phyloP scores from a whole-genome alignment of 225 moss, liverwort and hornwort genomes.

The Pseudisothecium myosuroides region DNA sequence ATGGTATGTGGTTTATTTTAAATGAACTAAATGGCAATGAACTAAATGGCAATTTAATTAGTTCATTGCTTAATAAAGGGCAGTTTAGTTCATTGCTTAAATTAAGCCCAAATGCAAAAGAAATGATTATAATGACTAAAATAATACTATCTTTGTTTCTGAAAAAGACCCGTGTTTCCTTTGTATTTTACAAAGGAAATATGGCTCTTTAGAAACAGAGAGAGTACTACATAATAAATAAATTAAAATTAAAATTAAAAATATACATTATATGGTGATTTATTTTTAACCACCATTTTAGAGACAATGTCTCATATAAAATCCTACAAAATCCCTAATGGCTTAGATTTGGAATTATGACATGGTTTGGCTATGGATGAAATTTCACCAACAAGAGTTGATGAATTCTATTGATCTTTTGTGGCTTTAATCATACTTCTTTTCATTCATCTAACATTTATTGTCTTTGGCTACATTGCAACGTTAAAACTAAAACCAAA shows the following conservation, averaged over 20 bases:
- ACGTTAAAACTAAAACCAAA: background rate
- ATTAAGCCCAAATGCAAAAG: background rate
- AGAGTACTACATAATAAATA: too few species aligned
- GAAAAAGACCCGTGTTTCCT: too few species aligned
- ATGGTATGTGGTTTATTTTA: accelerated
- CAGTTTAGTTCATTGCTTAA: background rate
- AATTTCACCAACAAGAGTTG: background rate
- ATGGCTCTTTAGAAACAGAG: too few species aligned
- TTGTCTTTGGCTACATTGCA: background rate
- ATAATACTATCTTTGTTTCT: too few species aligned
- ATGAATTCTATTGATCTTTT: background rate
- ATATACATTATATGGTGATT: background rate
- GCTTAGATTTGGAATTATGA: background rate
- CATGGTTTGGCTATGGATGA: background rate
- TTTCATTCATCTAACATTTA: background rate
- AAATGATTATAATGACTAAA: background rate
- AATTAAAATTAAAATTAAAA: background rate
- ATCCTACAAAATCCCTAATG: background rate
- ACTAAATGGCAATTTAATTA: background rate
- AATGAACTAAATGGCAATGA: too few species aligned
- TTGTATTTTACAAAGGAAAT: too few species aligned
- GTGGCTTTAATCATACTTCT: background rate
- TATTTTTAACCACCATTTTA: background rate
- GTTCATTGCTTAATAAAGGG: background rate
- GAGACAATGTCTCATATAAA: background rate